phyloP scores from a whole-genome alignment of 495 filamentous ascomycete species.

The Mycothermus thermophilus region DNA sequence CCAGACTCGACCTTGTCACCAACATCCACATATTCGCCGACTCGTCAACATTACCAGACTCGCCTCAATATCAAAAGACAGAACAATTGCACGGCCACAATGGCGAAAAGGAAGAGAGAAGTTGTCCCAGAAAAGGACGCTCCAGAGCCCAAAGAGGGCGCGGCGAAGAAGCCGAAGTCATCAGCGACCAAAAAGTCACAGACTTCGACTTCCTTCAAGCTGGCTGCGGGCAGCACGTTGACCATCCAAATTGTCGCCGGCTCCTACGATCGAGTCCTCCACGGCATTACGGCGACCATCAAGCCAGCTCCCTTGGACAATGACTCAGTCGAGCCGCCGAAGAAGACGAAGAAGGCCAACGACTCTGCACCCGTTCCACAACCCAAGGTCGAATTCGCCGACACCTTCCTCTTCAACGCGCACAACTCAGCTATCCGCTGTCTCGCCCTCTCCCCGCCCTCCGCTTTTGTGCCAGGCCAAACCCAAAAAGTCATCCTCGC shows the following conservation, averaged over 20 bases:
- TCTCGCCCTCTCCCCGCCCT: conserved; percentile 71
- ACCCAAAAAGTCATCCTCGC: conserved; percentile 69
- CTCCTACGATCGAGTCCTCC: conserved; percentile 87
- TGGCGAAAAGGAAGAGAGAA: conserved; percentile 69
- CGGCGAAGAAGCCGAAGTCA: conserved; percentile 29
- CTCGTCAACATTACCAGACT: too few species aligned
- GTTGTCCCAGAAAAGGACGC: too few species aligned
- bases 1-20: neutral
- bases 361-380: conserved; percentile 1
- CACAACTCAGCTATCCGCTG: conserved; percentile 83
- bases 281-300: conserved; percentile 74
- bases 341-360: conserved; percentile 10
- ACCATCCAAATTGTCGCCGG: conserved; percentile 82
- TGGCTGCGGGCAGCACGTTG: conserved; percentile 22
- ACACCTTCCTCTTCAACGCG: conserved; percentile 92
- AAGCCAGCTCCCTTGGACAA: conserved; percentile 17
- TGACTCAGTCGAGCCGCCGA: neutral
- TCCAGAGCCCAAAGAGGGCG: too few species aligned
- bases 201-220: conserved; percentile 12
- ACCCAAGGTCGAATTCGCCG: conserved; percentile 55
- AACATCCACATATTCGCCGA: too few species aligned
- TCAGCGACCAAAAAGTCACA: conserved; percentile 4
- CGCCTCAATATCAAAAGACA: too few species aligned
- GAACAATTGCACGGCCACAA: too few species aligned
- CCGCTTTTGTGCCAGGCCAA: conserved; percentile 41